Conservation (phyloP, 129 eudicot genomes). For the Kitagawia praeruptora region DNA sequence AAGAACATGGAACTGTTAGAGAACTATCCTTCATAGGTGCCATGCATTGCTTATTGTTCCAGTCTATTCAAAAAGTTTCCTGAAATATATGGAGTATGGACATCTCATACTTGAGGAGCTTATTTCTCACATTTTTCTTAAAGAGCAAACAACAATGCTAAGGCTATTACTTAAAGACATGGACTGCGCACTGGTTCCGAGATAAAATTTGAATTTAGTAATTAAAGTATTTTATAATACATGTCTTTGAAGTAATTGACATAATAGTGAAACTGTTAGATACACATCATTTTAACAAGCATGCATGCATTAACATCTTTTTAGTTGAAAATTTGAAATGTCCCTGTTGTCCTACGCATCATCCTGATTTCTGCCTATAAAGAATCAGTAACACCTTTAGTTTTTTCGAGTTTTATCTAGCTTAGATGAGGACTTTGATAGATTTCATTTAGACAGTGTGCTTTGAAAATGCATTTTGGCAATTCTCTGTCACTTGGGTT, state of each 20-base stretch:
- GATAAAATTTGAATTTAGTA: not conserved
- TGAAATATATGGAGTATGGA: not conserved
- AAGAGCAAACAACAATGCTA: not conserved
- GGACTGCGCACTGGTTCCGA: not conserved
- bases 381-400: not conserved
- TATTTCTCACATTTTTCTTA: not conserved
- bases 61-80: not conserved
- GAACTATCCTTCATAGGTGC: not conserved
- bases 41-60: not conserved
- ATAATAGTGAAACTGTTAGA: not conserved
- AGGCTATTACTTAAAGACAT: not conserved
- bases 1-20: not conserved
- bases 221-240: not conserved
- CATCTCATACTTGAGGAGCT: not conserved
- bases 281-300: not conserved
- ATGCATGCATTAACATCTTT: not conserved
- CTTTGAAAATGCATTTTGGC: not conserved
- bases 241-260: not conserved
- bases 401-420: not conserved
- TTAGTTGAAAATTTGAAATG: not conserved
- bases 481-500: not conserved
- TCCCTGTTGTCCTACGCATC: not conserved
- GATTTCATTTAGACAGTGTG: not conserved
- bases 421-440: not conserved
- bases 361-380: not conserved